These are phyloP conservation scores for Colletotrichum brevisporum DNA, from an alignment of 2,329 filamentous ascomycete species.

Conservation along the genomic window DNA sequence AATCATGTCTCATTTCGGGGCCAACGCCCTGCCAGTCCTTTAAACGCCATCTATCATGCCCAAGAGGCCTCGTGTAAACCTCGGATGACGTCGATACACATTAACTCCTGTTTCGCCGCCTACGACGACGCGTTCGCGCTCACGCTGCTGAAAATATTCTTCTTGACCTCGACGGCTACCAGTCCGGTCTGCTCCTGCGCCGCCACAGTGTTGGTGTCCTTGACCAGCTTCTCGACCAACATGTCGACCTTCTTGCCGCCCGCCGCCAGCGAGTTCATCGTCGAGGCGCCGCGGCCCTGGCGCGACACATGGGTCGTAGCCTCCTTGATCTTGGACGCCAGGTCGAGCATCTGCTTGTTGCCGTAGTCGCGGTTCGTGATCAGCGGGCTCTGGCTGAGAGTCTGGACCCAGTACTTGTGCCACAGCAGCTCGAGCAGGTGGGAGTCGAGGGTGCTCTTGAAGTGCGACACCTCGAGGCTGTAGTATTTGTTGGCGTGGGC, in stretches of 20 bases:
- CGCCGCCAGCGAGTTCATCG: slow-evolving; percentile 43
- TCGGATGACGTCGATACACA: slow-evolving; percentile 27
- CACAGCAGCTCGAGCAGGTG: slow-evolving; percentile 90
- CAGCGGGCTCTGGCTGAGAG: slow-evolving; percentile 89
- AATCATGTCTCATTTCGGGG: slow-evolving; percentile 38
- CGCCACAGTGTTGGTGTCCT: slow-evolving; percentile 72
- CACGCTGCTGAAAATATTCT: slow-evolving; percentile 69
- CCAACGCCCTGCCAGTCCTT: slow-evolving; percentile 28
- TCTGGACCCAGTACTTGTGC: slow-evolving; percentile 99
- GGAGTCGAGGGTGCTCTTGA: slow-evolving; percentile 91
- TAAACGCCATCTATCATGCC: slow-evolving; percentile 40
- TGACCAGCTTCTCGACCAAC: slow-evolving; percentile 72
- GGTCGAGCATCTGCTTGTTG: slow-evolving; percentile 91
- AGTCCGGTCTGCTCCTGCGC: slow-evolving; percentile 74
- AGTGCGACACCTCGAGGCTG: slow-evolving; percentile 90
- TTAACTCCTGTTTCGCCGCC: not conserved
- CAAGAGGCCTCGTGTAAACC: slow-evolving; percentile 11
- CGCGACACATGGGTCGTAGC: slow-evolving; percentile 61
- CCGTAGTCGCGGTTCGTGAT: slow-evolving; percentile 94
- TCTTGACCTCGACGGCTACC: slow-evolving; percentile 74
- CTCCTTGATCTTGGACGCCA: slow-evolving; percentile 85
- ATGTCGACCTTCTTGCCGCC: slow-evolving; percentile 56
- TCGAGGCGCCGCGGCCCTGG: slow-evolving; percentile 46
- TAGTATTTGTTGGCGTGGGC: slow-evolving; percentile 94
- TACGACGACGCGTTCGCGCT: slow-evolving; percentile 42